Base-by-base conservation (phyloP, 139 green algal species). In the Chlorella sorokiniana region DNA sequence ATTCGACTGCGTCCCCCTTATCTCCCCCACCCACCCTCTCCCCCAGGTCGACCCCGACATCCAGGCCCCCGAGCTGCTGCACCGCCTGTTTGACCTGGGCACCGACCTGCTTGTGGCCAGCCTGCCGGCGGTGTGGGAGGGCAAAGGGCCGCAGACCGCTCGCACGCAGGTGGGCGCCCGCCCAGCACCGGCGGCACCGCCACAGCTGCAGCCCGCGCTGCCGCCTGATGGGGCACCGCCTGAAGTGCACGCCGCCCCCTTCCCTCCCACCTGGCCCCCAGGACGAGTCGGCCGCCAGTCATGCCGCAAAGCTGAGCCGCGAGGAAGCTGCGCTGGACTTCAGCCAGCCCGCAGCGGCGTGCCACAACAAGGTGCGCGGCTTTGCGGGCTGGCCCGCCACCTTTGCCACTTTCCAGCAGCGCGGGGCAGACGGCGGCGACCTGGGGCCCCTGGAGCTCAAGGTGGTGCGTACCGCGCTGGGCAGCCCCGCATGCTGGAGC, bases 291-390 rank as follows among this genome's bases (percentile, higher is more conserved):
- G n/a, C 80, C 33, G 91, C 90, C 37, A 91, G 91, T 38, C 89
- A 95, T 75, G 94, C 94, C 5, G 79, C 94, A n/a, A 97, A 97
- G 89, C 84, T 96, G 45, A 82, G 31, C 0, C 93, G 90, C 23
- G 93, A 95, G 70, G 95, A 99, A 64, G 84, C 80, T 0, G 18
- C 85, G 29, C 86, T 99, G 6, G 81, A 95, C 79, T 96, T 98
- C 45, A 41, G 22, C 25, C 62, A 86, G 63, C 45, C 86, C 18
- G 95, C 95, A 0, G 4, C 41, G 22, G 40, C 23, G 23, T 88
- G 96, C 67, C 95, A 98, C 86, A 95, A 97, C 88, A 90, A 95
- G 62, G 93, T 98, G 37, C 83, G 94, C 10, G 94, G 79, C 18
- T 95, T 97, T 89, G 91, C 89, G 16, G 89, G 89, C 18, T 97